Base-by-base conservation (phyloP, 208 protist genomes). In the Trypanosoma theileri region DNA sequence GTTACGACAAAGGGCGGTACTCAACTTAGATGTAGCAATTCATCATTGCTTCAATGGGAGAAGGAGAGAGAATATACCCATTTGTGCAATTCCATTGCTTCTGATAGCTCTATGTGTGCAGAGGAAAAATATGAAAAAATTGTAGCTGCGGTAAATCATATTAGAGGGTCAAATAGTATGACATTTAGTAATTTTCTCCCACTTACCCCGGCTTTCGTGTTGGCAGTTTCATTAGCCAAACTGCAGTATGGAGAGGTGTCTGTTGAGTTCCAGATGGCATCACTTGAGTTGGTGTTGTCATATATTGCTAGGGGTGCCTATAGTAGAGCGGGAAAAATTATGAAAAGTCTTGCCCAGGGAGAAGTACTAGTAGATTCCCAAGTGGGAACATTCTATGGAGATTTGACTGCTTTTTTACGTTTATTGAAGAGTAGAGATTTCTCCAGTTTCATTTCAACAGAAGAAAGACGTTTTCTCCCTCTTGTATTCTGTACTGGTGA, bases 231-330 rank as follows among this genome's bases (percentile, higher is more conserved):
- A 22, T 28, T 70, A 24, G 44, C 21, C 44, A 70, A 55, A 40
- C 44, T 70, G 17, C 22, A 26, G 19, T 62, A 56, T 31, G 26
- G 45, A 41, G 13, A 57, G 8, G 1, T 60, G 22, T 60, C 65
- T 7, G 28, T n/a, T 7, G 65, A 70, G 26, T 52, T 51, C 22
- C 53, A 53, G 4, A n/a, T 53, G 24, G 53, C 65, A 11, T 55
- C 44, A 16, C 28, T 70, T 31, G 65, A 70, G 24, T 26, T 70
- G 19, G 65, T 56, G 14, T 16, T 70, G 9, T 35, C 16, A 22
- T 70, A 70, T 58, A 28, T 45, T 42, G 22, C 65, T 9, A 16
- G 55, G 17, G 55, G 55, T 9, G 55, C 44, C 0, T 70, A 63
- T 62, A 16, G 24, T 11, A 58, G 55, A 54, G 65, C 65, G 26